These are phyloP conservation scores for Colletotrichum tropicale DNA, from an alignment of 2,329 filamentous ascomycete species.

Conservation along the genomic window DNA sequence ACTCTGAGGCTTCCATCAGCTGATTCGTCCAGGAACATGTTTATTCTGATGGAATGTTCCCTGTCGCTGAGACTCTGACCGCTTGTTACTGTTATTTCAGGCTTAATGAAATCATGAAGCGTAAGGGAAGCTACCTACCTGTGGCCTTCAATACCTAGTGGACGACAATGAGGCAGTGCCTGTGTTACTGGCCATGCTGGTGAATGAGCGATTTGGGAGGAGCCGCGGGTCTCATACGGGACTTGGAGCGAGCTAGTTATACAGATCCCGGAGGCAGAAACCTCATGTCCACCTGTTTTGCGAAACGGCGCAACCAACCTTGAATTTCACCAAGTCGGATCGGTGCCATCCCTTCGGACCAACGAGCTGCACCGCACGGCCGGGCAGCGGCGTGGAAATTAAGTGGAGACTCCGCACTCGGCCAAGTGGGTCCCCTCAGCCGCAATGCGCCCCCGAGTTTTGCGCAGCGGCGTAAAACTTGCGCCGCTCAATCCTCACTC, in stretches of 20 bases:
- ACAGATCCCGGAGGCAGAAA: accelerated
- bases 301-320: not conserved
- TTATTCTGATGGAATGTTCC: not conserved
- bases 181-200: not conserved
- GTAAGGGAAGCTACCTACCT: not conserved
- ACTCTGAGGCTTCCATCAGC: not conserved
- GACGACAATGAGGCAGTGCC: not conserved
- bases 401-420: not conserved
- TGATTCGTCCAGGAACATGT: not conserved
- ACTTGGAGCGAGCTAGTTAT: not conserved
- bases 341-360: not conserved
- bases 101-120: accelerated
- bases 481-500: not conserved
- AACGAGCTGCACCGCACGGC: not conserved
- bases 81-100: not conserved
- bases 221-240: not conserved
- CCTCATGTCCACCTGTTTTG: not conserved
- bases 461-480: constrained; percentile 15
- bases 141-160: not conserved
- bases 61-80: accelerated
- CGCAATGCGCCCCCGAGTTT: constrained; percentile 3
- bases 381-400: not conserved
- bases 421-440: not conserved
- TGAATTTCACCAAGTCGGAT: not conserved
- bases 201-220: not conserved